These are phyloP conservation scores for Cladosporium velox DNA, from an alignment of 2,329 filamentous ascomycete species.

Conservation along the genomic window DNA sequence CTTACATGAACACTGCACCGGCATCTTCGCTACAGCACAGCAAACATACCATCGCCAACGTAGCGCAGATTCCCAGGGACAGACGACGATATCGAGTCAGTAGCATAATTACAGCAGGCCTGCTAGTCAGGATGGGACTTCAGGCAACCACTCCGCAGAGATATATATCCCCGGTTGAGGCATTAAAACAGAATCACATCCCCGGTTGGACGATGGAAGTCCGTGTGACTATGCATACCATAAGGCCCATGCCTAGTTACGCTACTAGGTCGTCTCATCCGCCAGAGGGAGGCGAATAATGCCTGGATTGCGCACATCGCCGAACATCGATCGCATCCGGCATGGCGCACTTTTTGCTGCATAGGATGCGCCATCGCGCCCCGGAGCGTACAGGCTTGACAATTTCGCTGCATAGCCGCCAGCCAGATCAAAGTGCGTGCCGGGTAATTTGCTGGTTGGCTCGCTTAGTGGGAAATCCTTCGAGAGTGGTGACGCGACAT, in stretches of 20 bases:
- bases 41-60: not conserved
- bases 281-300: not conserved
- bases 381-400: not conserved
- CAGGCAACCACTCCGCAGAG: not conserved
- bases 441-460: slow-evolving; percentile 15
- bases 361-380: not conserved
- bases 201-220: not conserved
- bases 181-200: not conserved
- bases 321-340: slow-evolving; percentile 4
- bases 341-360: slow-evolving; percentile 5
- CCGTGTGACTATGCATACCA: not conserved
- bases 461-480: slow-evolving; percentile 7
- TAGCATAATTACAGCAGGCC: not conserved
- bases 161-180: not conserved
- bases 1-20: not conserved
- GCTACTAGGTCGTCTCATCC: not conserved
- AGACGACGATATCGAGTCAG: not conserved
- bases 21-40: slow-evolving; percentile 5
- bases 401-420: slow-evolving; percentile 7
- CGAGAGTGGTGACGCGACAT: slow-evolving; percentile 7
- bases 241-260: not conserved
- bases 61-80: not conserved
- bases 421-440: not conserved
- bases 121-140: not conserved
- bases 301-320: slow-evolving; percentile 1